These are phyloP conservation scores for Malus hybrid DNA, from an alignment of 331 rosid genomes.

Conservation along the genomic window DNA sequence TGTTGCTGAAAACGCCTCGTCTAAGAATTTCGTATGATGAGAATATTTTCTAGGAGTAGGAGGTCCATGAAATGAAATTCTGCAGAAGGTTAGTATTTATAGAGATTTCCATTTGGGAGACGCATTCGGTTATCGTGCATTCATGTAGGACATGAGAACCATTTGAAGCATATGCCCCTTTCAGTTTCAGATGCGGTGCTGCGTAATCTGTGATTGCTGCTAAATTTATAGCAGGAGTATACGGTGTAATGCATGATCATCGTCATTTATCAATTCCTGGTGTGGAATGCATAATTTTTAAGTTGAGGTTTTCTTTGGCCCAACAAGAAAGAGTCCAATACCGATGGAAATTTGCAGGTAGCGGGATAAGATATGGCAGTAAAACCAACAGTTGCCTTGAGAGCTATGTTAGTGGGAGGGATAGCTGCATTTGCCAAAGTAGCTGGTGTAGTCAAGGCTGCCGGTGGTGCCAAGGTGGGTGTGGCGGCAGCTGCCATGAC, in stretches of 20 bases:
- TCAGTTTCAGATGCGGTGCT: too few relatives aligned
- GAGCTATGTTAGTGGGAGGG: slow-evolving; percentile 83
- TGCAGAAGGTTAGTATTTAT: too few relatives aligned
- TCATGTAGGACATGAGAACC: too few relatives aligned
- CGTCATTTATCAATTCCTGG: background rate
- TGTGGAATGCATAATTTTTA: background rate
- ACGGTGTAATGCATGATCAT: background rate
- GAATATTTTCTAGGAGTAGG: too few relatives aligned
- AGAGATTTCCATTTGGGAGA: too few relatives aligned
- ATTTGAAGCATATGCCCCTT: too few relatives aligned
- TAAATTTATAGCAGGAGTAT: too few relatives aligned
- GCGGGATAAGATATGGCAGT: slow-evolving; percentile 31
- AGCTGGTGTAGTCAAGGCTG: slow-evolving; percentile 77
- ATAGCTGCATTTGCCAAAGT: slow-evolving; percentile 80
- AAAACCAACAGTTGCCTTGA: slow-evolving; percentile 79
- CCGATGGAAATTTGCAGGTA: slow-evolving; percentile 21
- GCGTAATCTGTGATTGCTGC: too few relatives aligned
- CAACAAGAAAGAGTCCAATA: background rate
- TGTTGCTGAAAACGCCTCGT: too few relatives aligned
- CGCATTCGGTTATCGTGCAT: too few relatives aligned
- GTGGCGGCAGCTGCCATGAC: slow-evolving; percentile 77
- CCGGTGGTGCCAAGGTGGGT: slow-evolving; percentile 74
- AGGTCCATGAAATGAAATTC: too few relatives aligned
- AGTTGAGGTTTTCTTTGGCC: background rate
- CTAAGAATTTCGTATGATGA: too few relatives aligned